Evolutionary conservation across 805 yeast genomes (phyloP).

Genomic region (Metschnikowia proteae): DNA sequence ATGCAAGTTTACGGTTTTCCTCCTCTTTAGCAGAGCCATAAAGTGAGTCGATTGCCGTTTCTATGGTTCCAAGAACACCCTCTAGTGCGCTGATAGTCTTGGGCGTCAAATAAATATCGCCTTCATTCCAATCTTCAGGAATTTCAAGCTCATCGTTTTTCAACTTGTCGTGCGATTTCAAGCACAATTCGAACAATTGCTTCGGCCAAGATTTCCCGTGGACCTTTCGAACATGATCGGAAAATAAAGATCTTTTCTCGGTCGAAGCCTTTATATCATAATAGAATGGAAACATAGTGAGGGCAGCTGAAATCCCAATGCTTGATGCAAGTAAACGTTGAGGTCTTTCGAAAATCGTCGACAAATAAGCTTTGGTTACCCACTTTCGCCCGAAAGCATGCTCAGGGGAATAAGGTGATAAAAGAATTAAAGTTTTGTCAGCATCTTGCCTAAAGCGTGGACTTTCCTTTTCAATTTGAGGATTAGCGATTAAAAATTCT

Average conservation of each 20-base stretch:
- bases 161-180: conserved; percentile 53
- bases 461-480: conserved; percentile 39
- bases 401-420: conserved; percentile 66
- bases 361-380: conserved; percentile 63
- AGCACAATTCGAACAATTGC: conserved; percentile 53
- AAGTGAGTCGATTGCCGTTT: conserved; percentile 58
- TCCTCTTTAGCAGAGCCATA: conserved; percentile 18
- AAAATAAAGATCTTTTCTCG: conserved; percentile 44
- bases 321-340: conserved; percentile 72
- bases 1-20: conserved; percentile 43
- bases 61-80: conserved; percentile 76
- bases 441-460: conserved; percentile 32
- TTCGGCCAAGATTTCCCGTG: conserved; percentile 77
- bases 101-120: conserved; percentile 72
- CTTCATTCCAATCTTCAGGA: conserved; percentile 78
- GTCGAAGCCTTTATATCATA: conserved; percentile 48
- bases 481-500: conserved; percentile 40
- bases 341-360: conserved; percentile 79
- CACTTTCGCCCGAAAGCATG: conserved; percentile 74
- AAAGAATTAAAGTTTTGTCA: conserved; percentile 54
- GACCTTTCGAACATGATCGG: conserved; percentile 61
- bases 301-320: conserved; percentile 74
- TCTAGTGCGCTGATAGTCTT: conserved; percentile 66
- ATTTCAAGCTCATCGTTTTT: conserved; percentile 59
- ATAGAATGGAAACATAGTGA: conserved; percentile 61